Evolutionary conservation across 2,329 filamentous ascomycete genomes (phyloP), one percentile per base, ranked within the genome.

Genomic region (Fusarium coffeatum): DNA sequence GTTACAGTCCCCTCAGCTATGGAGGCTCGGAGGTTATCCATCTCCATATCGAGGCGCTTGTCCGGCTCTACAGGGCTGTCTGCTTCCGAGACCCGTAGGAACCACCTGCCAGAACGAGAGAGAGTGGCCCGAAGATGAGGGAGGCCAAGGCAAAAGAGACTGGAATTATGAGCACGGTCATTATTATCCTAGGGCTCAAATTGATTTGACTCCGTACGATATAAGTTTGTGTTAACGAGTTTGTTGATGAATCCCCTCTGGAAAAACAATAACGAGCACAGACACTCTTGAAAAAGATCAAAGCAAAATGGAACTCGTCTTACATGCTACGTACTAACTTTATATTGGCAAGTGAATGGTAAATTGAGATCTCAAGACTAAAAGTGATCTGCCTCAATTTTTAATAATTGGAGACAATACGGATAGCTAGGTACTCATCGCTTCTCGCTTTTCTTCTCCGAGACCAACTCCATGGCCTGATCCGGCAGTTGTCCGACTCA

Each of bases 91-190:
- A 46, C 46, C 27, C 30, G 30, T 32, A 37, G 48, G 40, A 58
- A 32, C 46, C 67, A 67, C 67, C 66, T 63, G 53, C 56, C 47
- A 59, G 23, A 53, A 66, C n/a, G 49, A 65, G 62, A 66, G 42
- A 66, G 23, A 15, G 28, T 34, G 46, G 28, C 16, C 55, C 43
- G 49, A 56, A 64, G 25, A 48, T 25, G 60, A 65, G 20, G 41
- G 41, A 53, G 28, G 32, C 41, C 25, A 48, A 55, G 53, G 22
- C 28, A 46, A 28, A 40, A 27, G 28, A 30, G 37, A 37, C 34
- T 37, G 48, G 37, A 48, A 15, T 50, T 30, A 64, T 64, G 37
- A 40, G 41, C 41, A 62, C 37, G 22, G 28, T 23, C 34, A 11
- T 48, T 41, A 25, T 41, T 22, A 49, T 49, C 45, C 34, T n/a